Evolutionary conservation across 139 green algal species (phyloP).

Genomic region (Yamagishiella unicocca): DNA sequence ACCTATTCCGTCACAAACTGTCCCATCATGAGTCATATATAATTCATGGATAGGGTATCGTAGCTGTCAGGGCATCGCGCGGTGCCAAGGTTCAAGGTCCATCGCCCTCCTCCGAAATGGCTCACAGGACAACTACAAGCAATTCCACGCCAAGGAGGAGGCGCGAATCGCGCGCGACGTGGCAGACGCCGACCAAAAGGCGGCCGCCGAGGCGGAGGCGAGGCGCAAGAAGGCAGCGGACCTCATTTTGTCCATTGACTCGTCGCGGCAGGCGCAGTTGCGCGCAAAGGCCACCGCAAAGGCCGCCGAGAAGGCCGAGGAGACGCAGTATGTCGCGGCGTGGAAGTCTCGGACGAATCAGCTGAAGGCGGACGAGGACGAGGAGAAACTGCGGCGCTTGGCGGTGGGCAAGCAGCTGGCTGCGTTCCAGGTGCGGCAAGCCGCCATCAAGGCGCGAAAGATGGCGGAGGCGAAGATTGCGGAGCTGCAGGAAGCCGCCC

Average conservation of each 20-base stretch:
- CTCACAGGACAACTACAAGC: conserved; percentile 36
- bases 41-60: no score
- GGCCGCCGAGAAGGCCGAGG: conserved; percentile 33
- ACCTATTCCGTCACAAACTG: no score
- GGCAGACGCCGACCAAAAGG: conserved; percentile 47
- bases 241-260: conserved; percentile 28
- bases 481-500: conserved; percentile 68
- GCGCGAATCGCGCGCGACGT: conserved; percentile 50
- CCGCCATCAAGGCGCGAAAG: conserved; percentile 57
- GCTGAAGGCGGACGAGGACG: conserved; percentile 43
- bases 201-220: conserved; percentile 55
- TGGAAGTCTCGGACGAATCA: background rate
- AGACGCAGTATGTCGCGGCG: conserved; percentile 4
- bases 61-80: no score
- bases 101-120: no score
- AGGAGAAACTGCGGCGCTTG: conserved; percentile 21
- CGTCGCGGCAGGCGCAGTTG: conserved; percentile 43
- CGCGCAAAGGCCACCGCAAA: conserved; percentile 28
- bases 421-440: conserved; percentile 69
- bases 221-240: conserved; percentile 37
- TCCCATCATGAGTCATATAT: no score
- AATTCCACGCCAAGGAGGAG: conserved; percentile 50
- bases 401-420: conserved; percentile 52
- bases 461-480: conserved; percentile 64
- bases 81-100: no score